Conservation (phyloP, 2,329 filamentous ascomycete genomes). For the Fusarium austroafricanum region DNA sequence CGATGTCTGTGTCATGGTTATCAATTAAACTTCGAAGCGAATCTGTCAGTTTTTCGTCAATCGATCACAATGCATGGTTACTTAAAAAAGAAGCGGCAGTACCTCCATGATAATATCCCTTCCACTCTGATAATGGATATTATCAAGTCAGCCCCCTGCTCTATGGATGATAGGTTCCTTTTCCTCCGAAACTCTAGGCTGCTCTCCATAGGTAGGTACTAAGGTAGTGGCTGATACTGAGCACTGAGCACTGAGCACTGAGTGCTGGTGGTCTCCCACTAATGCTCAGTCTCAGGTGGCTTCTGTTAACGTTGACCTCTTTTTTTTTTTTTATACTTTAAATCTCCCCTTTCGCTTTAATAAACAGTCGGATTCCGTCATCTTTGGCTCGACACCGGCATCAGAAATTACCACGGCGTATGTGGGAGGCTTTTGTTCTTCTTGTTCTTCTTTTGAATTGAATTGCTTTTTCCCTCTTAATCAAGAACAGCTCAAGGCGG, state of each 20-base stretch:
- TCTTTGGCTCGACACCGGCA: slow-evolving; percentile 9
- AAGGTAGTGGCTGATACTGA: slow-evolving; percentile 14
- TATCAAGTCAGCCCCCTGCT: too few species aligned
- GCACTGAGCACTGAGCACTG: slow-evolving; percentile 9
- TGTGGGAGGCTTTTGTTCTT: slow-evolving; percentile 5
- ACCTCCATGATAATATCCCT: neutral
- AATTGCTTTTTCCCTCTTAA: neutral
- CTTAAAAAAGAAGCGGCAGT: neutral
- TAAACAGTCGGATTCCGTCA: neutral
- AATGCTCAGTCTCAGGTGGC: slow-evolving; percentile 7
- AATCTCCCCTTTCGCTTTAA: slow-evolving; percentile 14
- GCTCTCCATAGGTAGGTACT: too few species aligned
- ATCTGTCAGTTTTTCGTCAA: neutral
- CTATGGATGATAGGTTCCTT: neutral
- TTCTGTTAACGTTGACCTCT: neutral
- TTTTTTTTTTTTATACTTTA: neutral
- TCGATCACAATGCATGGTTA: neutral
- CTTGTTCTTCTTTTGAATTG: neutral
- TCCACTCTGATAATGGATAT: neutral
- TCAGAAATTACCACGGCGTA: neutral
- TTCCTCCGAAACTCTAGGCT: slow-evolving; percentile 11
- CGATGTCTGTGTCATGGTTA: neutral
- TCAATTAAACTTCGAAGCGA: slow-evolving; percentile 2
- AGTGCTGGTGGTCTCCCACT: slow-evolving; percentile 7
- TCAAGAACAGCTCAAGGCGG: slow-evolving; percentile 6